Evolutionary conservation across 345 rosid genomes (phyloP).

Genomic region (Ricinus communis): DNA sequence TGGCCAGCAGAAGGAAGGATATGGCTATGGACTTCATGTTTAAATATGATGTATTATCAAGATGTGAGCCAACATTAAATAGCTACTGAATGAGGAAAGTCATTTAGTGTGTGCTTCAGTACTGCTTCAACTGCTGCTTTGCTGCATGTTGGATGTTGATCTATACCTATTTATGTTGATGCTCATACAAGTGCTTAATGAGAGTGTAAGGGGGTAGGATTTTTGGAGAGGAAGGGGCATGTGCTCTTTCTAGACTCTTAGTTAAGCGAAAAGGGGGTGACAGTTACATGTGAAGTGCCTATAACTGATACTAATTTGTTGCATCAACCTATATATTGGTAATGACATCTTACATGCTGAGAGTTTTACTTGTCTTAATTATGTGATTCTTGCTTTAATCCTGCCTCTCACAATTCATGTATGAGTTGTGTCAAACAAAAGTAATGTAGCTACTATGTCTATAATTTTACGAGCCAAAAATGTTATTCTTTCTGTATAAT

Average conservation of each 20-base stretch:
- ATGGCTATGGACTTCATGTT: not conserved
- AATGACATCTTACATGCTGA: not conserved
- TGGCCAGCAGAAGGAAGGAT: not conserved
- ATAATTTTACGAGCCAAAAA: not conserved
- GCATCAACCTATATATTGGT: not conserved
- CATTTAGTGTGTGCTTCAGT: not conserved
- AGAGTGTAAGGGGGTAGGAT: not conserved
- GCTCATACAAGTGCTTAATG: not conserved
- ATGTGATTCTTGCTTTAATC: not conserved
- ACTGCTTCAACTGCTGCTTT: not conserved
- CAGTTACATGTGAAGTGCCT: slow-evolving; percentile 1
- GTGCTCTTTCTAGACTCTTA: not conserved
- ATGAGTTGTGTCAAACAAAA: not conserved
- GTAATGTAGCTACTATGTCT: not conserved
- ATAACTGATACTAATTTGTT: not conserved
- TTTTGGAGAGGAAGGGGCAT: not conserved
- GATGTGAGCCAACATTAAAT: not conserved
- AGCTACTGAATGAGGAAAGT: not conserved
- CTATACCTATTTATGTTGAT: not conserved
- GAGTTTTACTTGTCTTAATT: not conserved
- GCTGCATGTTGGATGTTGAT: not conserved
- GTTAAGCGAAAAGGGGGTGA: not conserved
- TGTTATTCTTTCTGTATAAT: not conserved
- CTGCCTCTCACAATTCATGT: not conserved
- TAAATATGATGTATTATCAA: not conserved